phyloP scores from a whole-genome alignment of 495 filamentous ascomycete genomes.

The Talaromyces liani region DNA sequence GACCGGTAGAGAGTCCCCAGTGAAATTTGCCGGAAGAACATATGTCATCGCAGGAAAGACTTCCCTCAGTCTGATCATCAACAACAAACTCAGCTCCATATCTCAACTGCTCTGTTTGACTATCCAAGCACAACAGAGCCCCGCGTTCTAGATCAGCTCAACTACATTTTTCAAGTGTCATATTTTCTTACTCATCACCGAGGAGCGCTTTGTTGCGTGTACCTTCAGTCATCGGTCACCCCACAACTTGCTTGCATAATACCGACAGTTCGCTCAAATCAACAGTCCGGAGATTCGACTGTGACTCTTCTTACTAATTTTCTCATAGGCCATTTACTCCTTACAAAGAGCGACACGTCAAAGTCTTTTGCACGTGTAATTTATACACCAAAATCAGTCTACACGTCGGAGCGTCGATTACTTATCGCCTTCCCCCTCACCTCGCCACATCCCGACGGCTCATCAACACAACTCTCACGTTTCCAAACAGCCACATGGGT shows the following conservation, averaged over 20 bases:
- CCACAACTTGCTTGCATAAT: constrained; percentile 1
- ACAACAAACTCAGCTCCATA: not conserved
- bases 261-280: not conserved
- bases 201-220: constrained; percentile 8
- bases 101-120: not conserved
- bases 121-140: not conserved
- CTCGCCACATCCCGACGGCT: not conserved
- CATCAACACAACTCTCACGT: not conserved
- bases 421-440: not conserved
- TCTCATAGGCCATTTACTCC: not conserved
- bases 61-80: not conserved
- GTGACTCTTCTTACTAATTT: not conserved
- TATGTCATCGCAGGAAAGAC: not conserved
- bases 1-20: not conserved
- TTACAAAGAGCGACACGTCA: not conserved
- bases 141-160: not conserved
- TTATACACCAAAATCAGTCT: not conserved
- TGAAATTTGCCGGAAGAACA: not conserved
- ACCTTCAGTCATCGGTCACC: not conserved
- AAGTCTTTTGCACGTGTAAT: not conserved
- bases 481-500: not conserved
- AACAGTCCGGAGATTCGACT: not conserved
- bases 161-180: not conserved
- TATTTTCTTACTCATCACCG: not conserved
- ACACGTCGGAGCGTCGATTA: not conserved